Conservation (phyloP, 2,329 filamentous ascomycete species). For the Plenodomus lindquistii region DNA sequence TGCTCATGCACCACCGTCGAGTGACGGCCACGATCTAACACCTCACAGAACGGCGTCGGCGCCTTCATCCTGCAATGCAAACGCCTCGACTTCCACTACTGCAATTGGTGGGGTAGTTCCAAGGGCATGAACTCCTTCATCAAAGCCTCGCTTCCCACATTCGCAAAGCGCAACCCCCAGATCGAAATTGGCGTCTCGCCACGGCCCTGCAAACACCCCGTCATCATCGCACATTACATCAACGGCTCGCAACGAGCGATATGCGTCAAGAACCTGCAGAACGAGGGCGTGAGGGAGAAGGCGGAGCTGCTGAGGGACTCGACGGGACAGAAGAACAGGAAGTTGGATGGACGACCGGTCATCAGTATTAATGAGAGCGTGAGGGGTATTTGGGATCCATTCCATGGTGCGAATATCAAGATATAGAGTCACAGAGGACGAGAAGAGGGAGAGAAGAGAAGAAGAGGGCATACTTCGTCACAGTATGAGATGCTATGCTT, state of each 20-base stretch:
- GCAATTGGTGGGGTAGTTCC: conserved; percentile 93
- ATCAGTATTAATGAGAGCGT: conserved; percentile 66
- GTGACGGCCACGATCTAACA: conserved; percentile 9
- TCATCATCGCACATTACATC: conserved; percentile 88
- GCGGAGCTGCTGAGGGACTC: conserved; percentile 72
- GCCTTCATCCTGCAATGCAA: conserved; percentile 98
- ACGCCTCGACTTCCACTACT: conserved; percentile 94
- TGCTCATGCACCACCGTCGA: neutral
- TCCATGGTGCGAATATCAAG: conserved; percentile 57
- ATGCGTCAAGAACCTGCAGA: conserved; percentile 84
- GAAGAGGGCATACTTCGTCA: neutral
- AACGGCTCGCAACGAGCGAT: conserved; percentile 85
- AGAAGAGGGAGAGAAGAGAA: neutral
- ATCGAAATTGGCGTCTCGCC: conserved; percentile 93
- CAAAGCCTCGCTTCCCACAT: conserved; percentile 72
- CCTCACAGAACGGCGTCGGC: conserved; percentile 83
- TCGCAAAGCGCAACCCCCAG: conserved; percentile 80
- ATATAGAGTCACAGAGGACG: conserved; percentile 18
- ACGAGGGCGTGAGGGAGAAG: conserved; percentile 80
- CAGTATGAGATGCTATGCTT: neutral
- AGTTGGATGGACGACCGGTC: conserved; percentile 59
- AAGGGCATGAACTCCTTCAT: conserved; percentile 93
- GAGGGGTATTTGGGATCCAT: conserved; percentile 67
- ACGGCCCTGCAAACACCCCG: conserved; percentile 84
- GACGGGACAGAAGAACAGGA: conserved; percentile 73